phyloP scores from a whole-genome alignment of 2,329 filamentous ascomycete species.

The Tolypocladium ophioglossoides region DNA sequence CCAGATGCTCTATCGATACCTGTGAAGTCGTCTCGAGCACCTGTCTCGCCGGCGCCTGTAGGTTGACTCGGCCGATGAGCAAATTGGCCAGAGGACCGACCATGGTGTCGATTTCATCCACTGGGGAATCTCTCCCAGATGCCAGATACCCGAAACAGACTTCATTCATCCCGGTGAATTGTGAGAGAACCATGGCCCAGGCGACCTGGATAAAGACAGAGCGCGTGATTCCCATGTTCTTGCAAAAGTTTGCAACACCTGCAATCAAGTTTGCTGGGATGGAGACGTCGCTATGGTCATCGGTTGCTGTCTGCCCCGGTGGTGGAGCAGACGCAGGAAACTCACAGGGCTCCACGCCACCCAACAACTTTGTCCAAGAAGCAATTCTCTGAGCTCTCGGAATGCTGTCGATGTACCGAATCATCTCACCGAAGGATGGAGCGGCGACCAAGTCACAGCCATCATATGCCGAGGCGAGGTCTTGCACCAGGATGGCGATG shows the following conservation, averaged over 20 bases:
- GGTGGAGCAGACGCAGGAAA: conserved; percentile 1
- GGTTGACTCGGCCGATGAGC: conserved; percentile 36
- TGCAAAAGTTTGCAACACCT: conserved; percentile 19
- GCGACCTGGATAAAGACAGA: conserved; percentile 39
- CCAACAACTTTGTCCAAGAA: conserved; percentile 6
- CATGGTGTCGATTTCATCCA: conserved; percentile 35
- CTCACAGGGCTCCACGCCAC: conserved; percentile 4
- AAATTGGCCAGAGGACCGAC: conserved; percentile 45
- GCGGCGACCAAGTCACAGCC: conserved; percentile 3
- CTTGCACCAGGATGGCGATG: conserved; percentile 15
- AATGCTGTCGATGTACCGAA: conserved; percentile 1
- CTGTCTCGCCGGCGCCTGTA: conserved; percentile 17
- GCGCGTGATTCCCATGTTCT: conserved; percentile 29
- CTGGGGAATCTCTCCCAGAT: conserved; percentile 40
- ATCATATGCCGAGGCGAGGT: conserved; percentile 16
- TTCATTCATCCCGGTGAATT: conserved; percentile 33
- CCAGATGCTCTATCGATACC: conserved; percentile 33
- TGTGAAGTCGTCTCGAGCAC: conserved; percentile 31
- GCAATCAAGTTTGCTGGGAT: not conserved
- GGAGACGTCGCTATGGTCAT: conserved; percentile 1
- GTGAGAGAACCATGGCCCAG: conserved; percentile 39
- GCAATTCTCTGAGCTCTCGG: conserved; percentile 1
- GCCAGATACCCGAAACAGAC: conserved; percentile 44
- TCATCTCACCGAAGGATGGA: conserved; percentile 1
- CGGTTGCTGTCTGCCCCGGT: not conserved